A percentile compares a stretch with the other conserved stretches of the same genome.
Conservation (phyloP, 116 monocot genomes). For the Posidonia oceanica region DNA sequence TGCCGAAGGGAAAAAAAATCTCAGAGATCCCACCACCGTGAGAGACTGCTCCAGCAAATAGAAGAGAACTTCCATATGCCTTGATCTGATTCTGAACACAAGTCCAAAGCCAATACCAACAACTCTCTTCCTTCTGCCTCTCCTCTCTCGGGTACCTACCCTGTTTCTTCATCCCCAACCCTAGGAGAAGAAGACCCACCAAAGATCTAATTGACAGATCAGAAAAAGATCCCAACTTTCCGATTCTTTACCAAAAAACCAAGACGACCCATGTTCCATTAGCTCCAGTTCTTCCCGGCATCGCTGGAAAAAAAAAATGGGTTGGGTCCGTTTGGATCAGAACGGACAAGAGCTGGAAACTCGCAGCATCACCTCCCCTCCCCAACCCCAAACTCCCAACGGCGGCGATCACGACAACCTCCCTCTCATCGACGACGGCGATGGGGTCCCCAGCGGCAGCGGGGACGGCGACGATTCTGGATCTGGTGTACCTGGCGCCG, state of each 20-base stretch:
- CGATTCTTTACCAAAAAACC: background rate
- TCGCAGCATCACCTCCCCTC: too few relatives aligned
- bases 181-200: background rate
- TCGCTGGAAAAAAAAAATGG: background rate
- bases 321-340: too few relatives aligned
- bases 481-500: constrained; percentile 64
- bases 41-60: too few relatives aligned
- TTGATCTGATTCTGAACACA: too few relatives aligned
- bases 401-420: background rate
- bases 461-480: background rate
- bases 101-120: too few relatives aligned
- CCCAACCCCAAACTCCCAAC: too few relatives aligned
- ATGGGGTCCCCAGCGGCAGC: background rate
- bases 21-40: too few relatives aligned
- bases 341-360: background rate
- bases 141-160: background rate
- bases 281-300: background rate
- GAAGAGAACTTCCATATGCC: too few relatives aligned
- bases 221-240: background rate
- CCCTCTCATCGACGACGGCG: constrained; percentile 4
- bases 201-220: background rate
- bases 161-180: too few relatives aligned
- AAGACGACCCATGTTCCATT: background rate
- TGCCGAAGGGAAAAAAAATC: too few relatives aligned
- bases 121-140: too few relatives aligned